These are phyloP conservation scores for Lentithecium fluviatile DNA, from an alignment of 495 filamentous ascomycete species.

Conservation along the genomic window DNA sequence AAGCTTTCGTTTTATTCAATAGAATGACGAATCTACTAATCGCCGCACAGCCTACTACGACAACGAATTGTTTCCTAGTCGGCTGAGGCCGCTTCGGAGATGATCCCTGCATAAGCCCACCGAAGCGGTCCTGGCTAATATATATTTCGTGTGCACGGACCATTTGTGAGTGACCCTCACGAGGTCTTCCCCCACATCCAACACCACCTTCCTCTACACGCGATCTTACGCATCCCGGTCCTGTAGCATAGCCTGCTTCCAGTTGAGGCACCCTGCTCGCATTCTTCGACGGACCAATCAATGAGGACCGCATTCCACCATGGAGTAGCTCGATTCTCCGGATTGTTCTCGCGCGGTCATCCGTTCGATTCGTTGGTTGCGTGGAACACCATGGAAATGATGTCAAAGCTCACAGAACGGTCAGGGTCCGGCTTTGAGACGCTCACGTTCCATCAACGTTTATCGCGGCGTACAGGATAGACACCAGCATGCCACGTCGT, in stretches of 20 bases:
- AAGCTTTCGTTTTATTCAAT: constrained; percentile 32
- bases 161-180: constrained; percentile 12
- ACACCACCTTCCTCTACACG: constrained; percentile 21
- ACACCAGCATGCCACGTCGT: background rate
- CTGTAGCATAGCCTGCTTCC: background rate
- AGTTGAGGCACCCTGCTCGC: background rate
- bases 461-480: background rate
- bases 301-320: no score
- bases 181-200: constrained; percentile 24
- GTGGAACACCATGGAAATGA: background rate
- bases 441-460: constrained; percentile 4
- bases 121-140: constrained; percentile 23
- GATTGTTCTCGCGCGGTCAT: no score
- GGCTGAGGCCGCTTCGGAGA: background rate
- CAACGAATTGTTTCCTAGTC: constrained; percentile 10
- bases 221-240: background rate
- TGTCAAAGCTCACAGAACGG: constrained; percentile 1
- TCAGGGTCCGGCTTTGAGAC: background rate
- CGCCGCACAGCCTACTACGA: constrained; percentile 1
- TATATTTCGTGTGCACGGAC: constrained; percentile 20
- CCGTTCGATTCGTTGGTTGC: background rate
- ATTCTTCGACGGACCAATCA: no score
- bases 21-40: constrained; percentile 28
- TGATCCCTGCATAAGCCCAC: constrained; percentile 17
- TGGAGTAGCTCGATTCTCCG: no score